phyloP scores from a whole-genome alignment of 1,139 yeast genomes.

The Taphrina communis region DNA sequence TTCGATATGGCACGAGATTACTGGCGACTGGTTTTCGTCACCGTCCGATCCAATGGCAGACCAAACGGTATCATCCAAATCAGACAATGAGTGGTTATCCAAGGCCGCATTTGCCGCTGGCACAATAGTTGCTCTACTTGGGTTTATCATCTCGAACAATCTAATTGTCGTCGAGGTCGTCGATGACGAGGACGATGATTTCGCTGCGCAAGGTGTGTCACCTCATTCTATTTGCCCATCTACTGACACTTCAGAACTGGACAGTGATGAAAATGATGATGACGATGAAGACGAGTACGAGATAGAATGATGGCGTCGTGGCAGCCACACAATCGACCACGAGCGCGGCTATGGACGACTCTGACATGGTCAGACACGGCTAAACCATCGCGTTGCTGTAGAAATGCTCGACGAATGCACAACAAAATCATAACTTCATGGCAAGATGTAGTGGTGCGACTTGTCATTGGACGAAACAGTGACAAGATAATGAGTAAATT shows the following conservation, averaged over 20 bases:
- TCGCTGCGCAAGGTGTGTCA: not conserved
- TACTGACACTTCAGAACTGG: not conserved
- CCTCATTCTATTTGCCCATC: not conserved
- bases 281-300: conserved; percentile 8
- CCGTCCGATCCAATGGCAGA: not conserved
- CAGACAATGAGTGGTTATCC: conserved; percentile 17
- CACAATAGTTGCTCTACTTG: conserved; percentile 13
- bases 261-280: conserved; percentile 16
- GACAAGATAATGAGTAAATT: too few species aligned
- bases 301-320: not conserved
- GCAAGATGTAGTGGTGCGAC: too few species aligned
- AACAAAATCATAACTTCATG: too few species aligned
- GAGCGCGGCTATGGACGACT: not conserved
- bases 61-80: not conserved
- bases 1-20: conserved; percentile 2
- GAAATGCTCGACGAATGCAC: too few species aligned
- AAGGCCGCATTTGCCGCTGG: conserved; percentile 20
- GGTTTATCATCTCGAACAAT: conserved; percentile 16
- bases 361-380: not conserved
- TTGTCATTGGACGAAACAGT: too few species aligned
- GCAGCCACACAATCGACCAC: too few species aligned
- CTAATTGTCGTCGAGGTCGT: conserved; percentile 24
- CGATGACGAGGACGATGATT: conserved; percentile 21
- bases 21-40: not conserved
- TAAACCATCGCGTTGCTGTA: too few species aligned